Conservation (phyloP, 495 filamentous ascomycete genomes). For the Lasiosphaeria ovina region DNA sequence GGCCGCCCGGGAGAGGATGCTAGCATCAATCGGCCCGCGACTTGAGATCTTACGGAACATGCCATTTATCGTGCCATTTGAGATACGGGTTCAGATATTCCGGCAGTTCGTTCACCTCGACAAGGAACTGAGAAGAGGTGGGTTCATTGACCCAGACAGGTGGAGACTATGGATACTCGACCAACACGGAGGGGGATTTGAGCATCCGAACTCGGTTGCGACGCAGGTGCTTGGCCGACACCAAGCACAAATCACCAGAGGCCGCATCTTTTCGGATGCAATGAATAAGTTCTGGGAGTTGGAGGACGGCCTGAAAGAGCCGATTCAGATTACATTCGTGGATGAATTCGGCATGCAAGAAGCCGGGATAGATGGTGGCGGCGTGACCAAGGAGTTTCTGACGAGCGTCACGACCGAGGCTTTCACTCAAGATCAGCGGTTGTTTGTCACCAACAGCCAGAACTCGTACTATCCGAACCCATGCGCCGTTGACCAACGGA, state of each 20-base stretch:
- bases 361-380: conserved; percentile 94
- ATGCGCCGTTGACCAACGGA: conserved; percentile 68
- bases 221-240: conserved; percentile 64
- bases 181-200: conserved; percentile 26
- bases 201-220: conserved; percentile 26
- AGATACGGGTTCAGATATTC: conserved; percentile 89
- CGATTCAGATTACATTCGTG: conserved; percentile 95
- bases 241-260: conserved; percentile 76
- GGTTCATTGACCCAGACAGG: conserved; percentile 70
- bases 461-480: conserved; percentile 92
- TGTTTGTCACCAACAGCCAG: conserved; percentile 83
- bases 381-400: conserved; percentile 96
- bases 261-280: conserved; percentile 82
- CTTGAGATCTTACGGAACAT: conserved; percentile 92
- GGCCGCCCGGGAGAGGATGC: conserved; percentile 60
- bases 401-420: conserved; percentile 87
- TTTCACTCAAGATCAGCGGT: conserved; percentile 53
- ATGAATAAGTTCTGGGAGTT: conserved; percentile 80
- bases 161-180: conserved; percentile 70
- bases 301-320: conserved; percentile 84
- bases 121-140: conserved; percentile 71
- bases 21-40: conserved; percentile 76
- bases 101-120: conserved; percentile 85
- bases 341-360: conserved; percentile 84
- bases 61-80: conserved; percentile 95